Evolutionary conservation across 225 moss, liverwort and hornwort genomes (phyloP), one percentile per base, ranked within the genome.

Genomic region (Bryoerythrophyllum caledonicum): DNA sequence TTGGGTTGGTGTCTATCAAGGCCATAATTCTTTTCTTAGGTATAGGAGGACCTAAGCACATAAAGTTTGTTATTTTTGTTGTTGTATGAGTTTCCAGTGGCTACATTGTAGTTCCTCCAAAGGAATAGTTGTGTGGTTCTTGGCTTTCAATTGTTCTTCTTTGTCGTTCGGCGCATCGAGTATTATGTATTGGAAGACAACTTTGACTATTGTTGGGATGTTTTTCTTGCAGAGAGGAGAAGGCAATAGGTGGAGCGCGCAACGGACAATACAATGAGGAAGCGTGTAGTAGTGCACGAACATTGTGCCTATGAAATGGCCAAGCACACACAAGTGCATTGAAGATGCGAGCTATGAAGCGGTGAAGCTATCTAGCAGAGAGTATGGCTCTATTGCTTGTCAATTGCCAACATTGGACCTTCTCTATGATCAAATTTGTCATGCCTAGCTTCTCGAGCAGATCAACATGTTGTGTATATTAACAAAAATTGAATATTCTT

Each of bases 241-340:
- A 77, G 74, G 70, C 86, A 86, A 9, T 82, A 76, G 41, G 80
- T 79, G 27, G 82, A 77, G 11, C 70, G 76, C 24, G 86, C 86
- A 41, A 70, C 61, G 8, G 74, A 86, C 26, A 82, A 17, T 54
- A 80, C 82, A 48, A 79, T 79, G 46, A 70, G 79, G 60, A 76
- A 85, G 52, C 82, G 82, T 4, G 85, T 73, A 9, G 43, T 75
- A 1, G 82, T 43, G 14, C 85, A 79, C 0, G 85, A 82, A 64
- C 79, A 76, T 35, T 81, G 85, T n/a, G 82, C 85, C 34, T 12
- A 37, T 26, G 59, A 82, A 17, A 82, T 85, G 85, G 85, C 85
- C 28, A 76, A 72, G 12, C 85, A 85, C 54, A 79, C 85, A 1
- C 78, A 21, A 70, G 35, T 25, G 10, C 27, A 26, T 13, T 27